phyloP scores from a whole-genome alignment of 257 asterid genomes.

The Solanum microdontum region DNA sequence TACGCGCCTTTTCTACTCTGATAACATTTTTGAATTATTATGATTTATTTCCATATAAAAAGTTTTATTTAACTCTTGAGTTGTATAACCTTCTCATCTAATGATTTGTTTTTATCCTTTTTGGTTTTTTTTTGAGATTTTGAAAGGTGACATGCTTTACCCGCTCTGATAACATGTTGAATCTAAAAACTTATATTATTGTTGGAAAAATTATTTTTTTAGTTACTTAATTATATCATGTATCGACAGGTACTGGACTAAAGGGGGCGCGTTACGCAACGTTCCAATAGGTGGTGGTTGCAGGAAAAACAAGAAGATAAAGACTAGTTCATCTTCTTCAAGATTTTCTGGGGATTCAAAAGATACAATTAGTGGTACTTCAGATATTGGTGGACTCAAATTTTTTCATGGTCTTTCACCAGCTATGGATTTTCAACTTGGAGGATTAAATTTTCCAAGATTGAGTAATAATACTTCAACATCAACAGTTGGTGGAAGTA shows the following conservation, averaged over 20 bases:
- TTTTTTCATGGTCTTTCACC: conserved; percentile 65
- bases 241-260: conserved; percentile 51
- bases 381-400: conserved; percentile 48
- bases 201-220: background rate
- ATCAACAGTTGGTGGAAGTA: conserved; percentile 8
- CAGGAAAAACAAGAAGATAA: conserved; percentile 70
- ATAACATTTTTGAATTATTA: background rate
- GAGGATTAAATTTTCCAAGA: conserved; percentile 25
- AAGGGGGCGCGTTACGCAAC: conserved; percentile 77
- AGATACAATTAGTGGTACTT: conserved; percentile 16
- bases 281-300: conserved; percentile 94
- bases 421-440: conserved; percentile 77
- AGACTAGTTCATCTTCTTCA: conserved; percentile 23
- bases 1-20: fast-evolving
- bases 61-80: background rate
- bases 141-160: background rate
- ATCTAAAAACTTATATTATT: background rate
- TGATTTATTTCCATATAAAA: background rate
- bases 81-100: background rate
- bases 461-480: background rate
- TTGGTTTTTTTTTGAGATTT: background rate
- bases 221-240: background rate
- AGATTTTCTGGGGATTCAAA: conserved; percentile 29
- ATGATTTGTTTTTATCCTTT: background rate
- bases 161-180: background rate